Evolutionary conservation across 352 stramenopile species (phyloP), one percentile per base, ranked within the genome.

Genomic region (Pythium monospermum): DNA sequence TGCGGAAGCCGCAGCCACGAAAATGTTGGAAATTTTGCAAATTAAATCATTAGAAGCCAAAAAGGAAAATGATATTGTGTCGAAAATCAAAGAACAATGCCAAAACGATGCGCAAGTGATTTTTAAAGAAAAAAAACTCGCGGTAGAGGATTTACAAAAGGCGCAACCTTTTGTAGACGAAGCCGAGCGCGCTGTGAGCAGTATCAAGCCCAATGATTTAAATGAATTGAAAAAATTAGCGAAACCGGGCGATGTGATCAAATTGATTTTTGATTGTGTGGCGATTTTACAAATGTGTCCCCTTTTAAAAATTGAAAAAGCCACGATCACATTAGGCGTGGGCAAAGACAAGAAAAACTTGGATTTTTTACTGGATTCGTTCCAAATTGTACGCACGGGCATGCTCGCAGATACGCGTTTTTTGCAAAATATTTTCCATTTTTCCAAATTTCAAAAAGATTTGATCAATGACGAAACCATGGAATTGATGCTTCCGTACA

Each of bases 391-490:
- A 39, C 87, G 93, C 47, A 73, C 69, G 0, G 85, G 83, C 0
- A 93, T 97, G 87, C 60, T 97, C 0, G 76, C 76, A 0, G 89
- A 97, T 53, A 90, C 83, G 25, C 67, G 83, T 12, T 97, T 97
- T 58, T 54, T 91, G 30, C 75, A 93, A 42, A 86, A 86, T 42
- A 91, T 97, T 49, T 94, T 96, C 36, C 73, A 89, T 52, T 97
- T 97, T 53, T 94, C 76, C 31, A 90, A 94, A 46, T 57, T 92
- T 48, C 71, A 96, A 27, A 96, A 96, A 52, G 90, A 97, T 59
- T 79, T 87, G 25, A 97, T 97, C 64, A 97, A 96, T 57, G 86
- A 96, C 46, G 90, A 97, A 50, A 96, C 86, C 3, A 80, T 97
- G 26, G 90, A 97, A 66, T 62, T 97, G n/a, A 87, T 97, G 75